Evolutionary conservation across 78 protist species (phyloP), one percentile per base, ranked within the genome.

Genomic region (slime mould (Dictyostelium discoideum)): DNA sequence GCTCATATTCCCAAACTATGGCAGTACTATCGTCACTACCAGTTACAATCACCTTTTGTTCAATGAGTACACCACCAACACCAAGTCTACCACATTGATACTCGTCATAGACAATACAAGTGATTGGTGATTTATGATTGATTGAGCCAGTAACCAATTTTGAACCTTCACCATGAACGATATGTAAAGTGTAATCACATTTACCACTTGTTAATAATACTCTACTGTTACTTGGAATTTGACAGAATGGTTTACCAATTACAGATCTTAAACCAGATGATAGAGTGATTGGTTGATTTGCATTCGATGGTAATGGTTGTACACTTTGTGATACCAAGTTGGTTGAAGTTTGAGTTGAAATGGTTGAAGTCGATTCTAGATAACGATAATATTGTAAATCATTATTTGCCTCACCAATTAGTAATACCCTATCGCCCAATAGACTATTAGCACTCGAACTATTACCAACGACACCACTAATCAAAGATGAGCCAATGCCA

Each of bases 11-110:
- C 95, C 95, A 90, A 18, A 90, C 20, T 3, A 90, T 90, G 50
- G 84, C 95, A 14, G 95, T 90, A 13, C 87, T 90, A 54, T 90
- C 95, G 24, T 80, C 87, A 72, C 78, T 48, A 22, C 95, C 95
- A 29, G 95, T 90, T 26, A 72, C 84, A 69, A 90, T 65, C 9
- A 29, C 32, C 10, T 46, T 46, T 72, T 82, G 78, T 5, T 63
- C 82, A 10, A 37, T 2, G 5, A 9, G 10, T 1, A 90, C 63
- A 48, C 95, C 95, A 3, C 89, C 95, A 26, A 82, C 88, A 67
- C 95, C 95, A 16, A 77, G 83, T 50, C 84, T n/a, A 39, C 95
- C 95, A 72, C 85, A 60, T 65, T 67, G 67, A 48, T 39, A 18
- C 13, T 90, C 95, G 32, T 90, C 77, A 50, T 90, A 90, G 11